Evolutionary conservation across 2,329 filamentous ascomycete genomes (phyloP), one percentile per base, ranked within the genome.

Genomic region (Sporothrix brasiliensis): DNA sequence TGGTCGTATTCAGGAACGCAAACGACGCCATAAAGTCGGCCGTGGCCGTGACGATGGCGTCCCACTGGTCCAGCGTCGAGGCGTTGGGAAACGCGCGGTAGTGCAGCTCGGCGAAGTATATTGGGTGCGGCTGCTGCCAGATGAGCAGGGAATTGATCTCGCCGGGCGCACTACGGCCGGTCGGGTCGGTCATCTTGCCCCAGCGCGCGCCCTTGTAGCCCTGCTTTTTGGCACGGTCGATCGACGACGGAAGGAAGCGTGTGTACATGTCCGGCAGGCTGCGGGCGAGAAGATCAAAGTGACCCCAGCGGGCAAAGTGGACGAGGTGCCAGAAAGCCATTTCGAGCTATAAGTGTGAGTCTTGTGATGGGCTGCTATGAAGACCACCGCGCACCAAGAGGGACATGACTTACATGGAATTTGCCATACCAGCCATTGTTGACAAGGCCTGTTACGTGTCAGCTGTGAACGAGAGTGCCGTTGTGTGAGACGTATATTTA

Each of bases 121-220:
- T 85, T 0, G 84, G 81, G 75, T 89, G 87, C 9, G 86, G 86
- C 74, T 88, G 87, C 74, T 89, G 87, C 87, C 87, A 89, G 70
- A 88, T 85, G 3, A 89, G 78, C 1, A 89, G 78, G 11, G 83
- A 84, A 75, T 89, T 89, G 75, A 89, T 88, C 73, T 87, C 84
- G 2, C 87, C 87, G 0, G 87, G 86, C 1, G 86, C 84, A 61
- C 82, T 85, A 13, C 84, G 80, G 34, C 86, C 85, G 0, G 81
- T 83, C 0, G 85, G 84, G 75, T 88, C 86, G 11, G 82, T 86
- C 86, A 88, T 88, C 75, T 88, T 86, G 67, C 74, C 84, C 84
- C 75, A 81, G 66, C 82, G 78, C 7, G 82, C 82, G 44, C 83
- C 82, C 5, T 75, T 72, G 76, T 83, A 84, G 4, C 82, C 81